Evolutionary conservation across 2,329 filamentous ascomycete genomes (phyloP), one percentile per base, ranked within the genome.

Genomic region (Salinomyces thailandicus): DNA sequence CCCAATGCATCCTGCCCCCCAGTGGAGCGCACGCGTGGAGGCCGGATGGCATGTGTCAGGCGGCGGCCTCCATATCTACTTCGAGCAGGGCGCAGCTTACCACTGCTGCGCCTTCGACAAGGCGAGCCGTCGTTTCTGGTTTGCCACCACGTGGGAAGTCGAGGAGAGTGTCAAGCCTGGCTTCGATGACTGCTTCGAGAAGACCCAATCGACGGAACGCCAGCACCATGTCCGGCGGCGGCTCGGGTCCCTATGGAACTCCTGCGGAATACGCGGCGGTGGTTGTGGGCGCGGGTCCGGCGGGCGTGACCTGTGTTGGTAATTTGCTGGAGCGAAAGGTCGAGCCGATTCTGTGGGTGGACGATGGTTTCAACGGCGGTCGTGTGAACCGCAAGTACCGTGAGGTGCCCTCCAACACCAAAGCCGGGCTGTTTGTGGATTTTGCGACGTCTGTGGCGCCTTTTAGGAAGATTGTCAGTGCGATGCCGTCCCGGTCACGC

Each of bases 371-470:
- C 48, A 57, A 68, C 16, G 73, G 53, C 7, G 57, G 57, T 9
- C 44, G 57, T 31, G 47, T 60, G 29, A 60, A 59, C 45, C 60
- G 62, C 40, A 64, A 62, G 49, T 79, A 79, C 50, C 65, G 73
- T 32, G 73, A 77, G 50, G 75, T 79, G 14, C 75, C 75, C 43
- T 72, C 66, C 47, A 79, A 79, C 52, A 79, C 75, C 39, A 78
- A 74, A 50, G 73, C 74, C 28, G 65, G 67, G 30, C 61, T 75
- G 15, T 79, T 79, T 51, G 58, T 73, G 39, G 62, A 70, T 18
- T 79, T 71, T 53, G 72, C 72, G 13, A 64, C 68, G 13, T 71
- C 67, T 1, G 55, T 72, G 1, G 54, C 66, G 22, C 62, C 72
- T 0, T 77, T 79, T 51, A 60, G 62, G 40, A 56, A 66, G 13